Percentiles rank a stretch among this genome's conserved stretches.
Evolutionary conservation across 495 filamentous ascomycete species (phyloP).

Genomic region (Penicillium malachiteum): DNA sequence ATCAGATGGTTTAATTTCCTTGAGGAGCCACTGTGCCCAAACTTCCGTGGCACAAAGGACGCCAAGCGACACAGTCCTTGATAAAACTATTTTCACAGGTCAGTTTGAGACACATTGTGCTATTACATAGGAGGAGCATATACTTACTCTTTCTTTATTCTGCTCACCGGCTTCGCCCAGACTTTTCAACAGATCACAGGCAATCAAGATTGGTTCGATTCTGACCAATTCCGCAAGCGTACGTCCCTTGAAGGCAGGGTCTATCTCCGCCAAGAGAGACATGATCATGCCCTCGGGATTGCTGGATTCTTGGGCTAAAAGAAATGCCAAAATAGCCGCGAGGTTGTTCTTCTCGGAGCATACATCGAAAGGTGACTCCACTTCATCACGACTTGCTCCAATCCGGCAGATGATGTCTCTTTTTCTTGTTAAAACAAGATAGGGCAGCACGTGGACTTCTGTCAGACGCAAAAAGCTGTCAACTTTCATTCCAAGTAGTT

Average conservation of each 20-base stretch:
- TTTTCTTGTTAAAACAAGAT: constrained; percentile 75
- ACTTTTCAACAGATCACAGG: constrained; percentile 80
- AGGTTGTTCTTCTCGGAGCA: constrained; percentile 69
- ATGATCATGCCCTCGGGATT: constrained; percentile 69
- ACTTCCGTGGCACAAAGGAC: constrained; percentile 57
- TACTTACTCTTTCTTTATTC: constrained; percentile 56
- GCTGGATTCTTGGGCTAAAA: constrained; percentile 68
- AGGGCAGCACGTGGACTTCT: constrained; percentile 81
- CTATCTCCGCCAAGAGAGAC: constrained; percentile 62
- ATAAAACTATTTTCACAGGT: constrained; percentile 40
- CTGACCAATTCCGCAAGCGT: constrained; percentile 68
- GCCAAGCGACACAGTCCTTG: constrained; percentile 69
- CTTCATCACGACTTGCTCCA: constrained; percentile 65
- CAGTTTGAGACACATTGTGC: neutral
- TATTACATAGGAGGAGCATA: neutral
- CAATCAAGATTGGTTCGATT: constrained; percentile 70
- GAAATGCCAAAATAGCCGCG: constrained; percentile 71
- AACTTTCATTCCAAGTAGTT: constrained; percentile 71
- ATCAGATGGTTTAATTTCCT: constrained; percentile 61
- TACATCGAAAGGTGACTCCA: constrained; percentile 55
- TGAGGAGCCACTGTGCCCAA: constrained; percentile 42
- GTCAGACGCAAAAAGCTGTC: constrained; percentile 70
- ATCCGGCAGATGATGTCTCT: constrained; percentile 77
- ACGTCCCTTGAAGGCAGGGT: constrained; percentile 63
- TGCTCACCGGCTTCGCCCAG: constrained; percentile 66